Percentiles rank a stretch among this genome's conserved stretches.
Conservation (phyloP, 805 yeast species). For the Hanseniaspora valbyensis region DNA sequence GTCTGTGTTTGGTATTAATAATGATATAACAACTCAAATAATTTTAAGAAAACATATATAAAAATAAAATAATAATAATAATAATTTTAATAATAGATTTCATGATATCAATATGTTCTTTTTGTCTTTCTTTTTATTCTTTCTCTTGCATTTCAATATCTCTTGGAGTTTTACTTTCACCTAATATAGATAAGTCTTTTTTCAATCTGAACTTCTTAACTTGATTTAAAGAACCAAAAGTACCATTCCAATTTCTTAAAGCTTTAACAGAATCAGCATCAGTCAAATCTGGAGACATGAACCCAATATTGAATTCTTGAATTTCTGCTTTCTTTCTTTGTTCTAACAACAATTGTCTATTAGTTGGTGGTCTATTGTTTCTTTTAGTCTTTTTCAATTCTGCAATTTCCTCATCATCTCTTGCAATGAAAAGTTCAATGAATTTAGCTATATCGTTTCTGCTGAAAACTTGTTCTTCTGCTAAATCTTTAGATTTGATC, state of each 20-base stretch:
- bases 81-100: no score
- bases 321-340: conserved; percentile 49
- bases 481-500: conserved; percentile 33
- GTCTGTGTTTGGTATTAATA: conserved; percentile 2
- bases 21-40: not conserved
- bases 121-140: not conserved
- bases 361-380: conserved; percentile 76
- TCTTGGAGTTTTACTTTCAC: conserved; percentile 1
- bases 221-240: conserved; percentile 61
- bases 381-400: conserved; percentile 52
- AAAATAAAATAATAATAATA: not conserved
- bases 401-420: conserved; percentile 70
- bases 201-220: conserved; percentile 39
- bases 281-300: conserved; percentile 59
- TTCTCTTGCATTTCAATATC: conserved; percentile 12
- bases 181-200: conserved; percentile 20
- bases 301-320: conserved; percentile 58
- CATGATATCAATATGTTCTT: no score
- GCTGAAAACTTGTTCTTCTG: conserved; percentile 35
- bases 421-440: conserved; percentile 48
- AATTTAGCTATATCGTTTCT: conserved; percentile 51
- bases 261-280: conserved; percentile 47
- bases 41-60: not conserved
- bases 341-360: conserved; percentile 57
- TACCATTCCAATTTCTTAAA: conserved; percentile 69